Evolutionary conservation across 1,284 basidiomycete species (phyloP), one percentile per base, ranked within the genome.

Genomic region (Ceratobasidium sp.): DNA sequence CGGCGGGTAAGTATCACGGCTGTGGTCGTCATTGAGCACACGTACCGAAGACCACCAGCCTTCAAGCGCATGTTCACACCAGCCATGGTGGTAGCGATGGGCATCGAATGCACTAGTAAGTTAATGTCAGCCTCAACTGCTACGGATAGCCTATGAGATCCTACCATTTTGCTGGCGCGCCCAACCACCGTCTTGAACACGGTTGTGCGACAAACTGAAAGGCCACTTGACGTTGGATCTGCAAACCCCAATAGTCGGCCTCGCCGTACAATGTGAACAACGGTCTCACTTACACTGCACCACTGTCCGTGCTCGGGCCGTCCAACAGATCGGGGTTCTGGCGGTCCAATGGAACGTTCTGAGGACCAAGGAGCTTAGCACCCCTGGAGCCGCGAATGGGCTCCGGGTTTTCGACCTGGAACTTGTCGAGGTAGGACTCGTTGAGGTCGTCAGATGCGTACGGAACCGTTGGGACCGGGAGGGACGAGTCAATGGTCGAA

Each of bases 131-230:
- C 40, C 32, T 32, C 6, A n/a, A 29, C 37, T 77, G 34, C 40
- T 37, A 76, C 22, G 29, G 32, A 57, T 22, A 9, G 43, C 52
- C 49, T 67, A 74, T 40, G 37, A 49, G 79, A 37, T 78, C 85
- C 57, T 78, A 89, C 90, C 81, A 78, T 91, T 92, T 83, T 92
- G 87, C 80, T 92, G 88, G 71, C 91, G 87, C 52, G 90, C 90
- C 91, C 91, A 93, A 0, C 92, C 92, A 40, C 92, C 92, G 0
- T 88, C 88, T 77, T 90, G 88, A 25, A 94, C 82, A 34, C 91
- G 88, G 80, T 91, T 92, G 82, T 90, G 89, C 76, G 90, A 91
- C 76, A 92, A 82, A 76, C 85, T 84, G 82, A 92, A 92, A 0
- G 91, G 88, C 92, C 92, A 93, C 82, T 92, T 92, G 13, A 90